Base-by-base conservation (phyloP, 129 eudicot species). In the Scalesia atractyloides region DNA sequence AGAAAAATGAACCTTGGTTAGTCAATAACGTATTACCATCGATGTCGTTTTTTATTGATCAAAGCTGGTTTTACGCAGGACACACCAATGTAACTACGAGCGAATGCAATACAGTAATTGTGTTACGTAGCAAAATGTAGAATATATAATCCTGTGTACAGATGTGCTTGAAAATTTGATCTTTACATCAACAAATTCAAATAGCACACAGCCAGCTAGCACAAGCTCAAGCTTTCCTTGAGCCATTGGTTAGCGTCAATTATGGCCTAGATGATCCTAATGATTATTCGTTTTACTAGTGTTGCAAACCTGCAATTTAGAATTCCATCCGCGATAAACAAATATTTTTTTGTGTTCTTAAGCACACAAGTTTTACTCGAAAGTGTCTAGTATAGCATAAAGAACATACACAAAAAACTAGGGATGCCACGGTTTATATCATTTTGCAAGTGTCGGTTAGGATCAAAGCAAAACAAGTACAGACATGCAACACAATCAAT, bases 61-160 rank as follows among this genome's bases (percentile, higher is more conserved):
- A 7, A n/a, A 9, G 16, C 10, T 71, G 19, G 7, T 41, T 60
- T 72, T 59, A 30, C 43, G 46, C 72, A 84, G 86, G 69, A 70
- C 46, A 41, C 77, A 12, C 81, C 84, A 18, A 53, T 73, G 19
- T 70, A 78, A 16, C 64, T 66, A 17, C 63, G 80, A 11, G 79
- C 53, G 0, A 53, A 61, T 6, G 82, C 82, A 51, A 75, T 77
- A 7, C 80, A 81, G 51, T 58, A 79, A 7, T 36, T 85, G 70
- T 74, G 63, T 51, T 69, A 56, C 4, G 86, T 71, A 74, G 84
- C 89, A 59, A 68, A 53, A 47, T 74, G 77, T n/a, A 64, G 89
- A 64, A 64, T 78, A 7, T 66, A 62, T 37, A 79, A 81, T 52
- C 89, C 86, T 1, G 80, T 84, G 15, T 78, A 84, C 15, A 83